Conservation (phyloP, 2,329 filamentous ascomycete genomes). For the Penicillium sp. region DNA sequence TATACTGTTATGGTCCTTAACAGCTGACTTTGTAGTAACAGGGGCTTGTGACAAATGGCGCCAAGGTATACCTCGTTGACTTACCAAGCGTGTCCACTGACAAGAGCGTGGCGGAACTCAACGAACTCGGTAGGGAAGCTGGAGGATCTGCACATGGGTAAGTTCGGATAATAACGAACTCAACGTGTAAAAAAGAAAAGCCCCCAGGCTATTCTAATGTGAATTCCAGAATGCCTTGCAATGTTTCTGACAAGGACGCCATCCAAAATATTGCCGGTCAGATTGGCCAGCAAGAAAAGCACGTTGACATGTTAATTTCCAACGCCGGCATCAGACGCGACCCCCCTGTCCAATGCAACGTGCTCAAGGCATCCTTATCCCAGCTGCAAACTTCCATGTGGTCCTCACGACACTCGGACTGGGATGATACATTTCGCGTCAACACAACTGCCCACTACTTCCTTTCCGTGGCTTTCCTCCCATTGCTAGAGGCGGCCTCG, state of each 20-base stretch:
- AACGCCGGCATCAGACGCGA: slow-evolving; percentile 51
- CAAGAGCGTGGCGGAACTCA: slow-evolving; percentile 39
- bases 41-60: slow-evolving; percentile 47
- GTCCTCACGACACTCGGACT: slow-evolving; percentile 44
- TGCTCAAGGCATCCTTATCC: slow-evolving; percentile 40
- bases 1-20: not conserved
- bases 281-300: slow-evolving; percentile 36
- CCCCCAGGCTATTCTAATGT: not conserved
- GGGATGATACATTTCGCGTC: slow-evolving; percentile 47
- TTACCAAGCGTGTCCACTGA: slow-evolving; percentile 43
- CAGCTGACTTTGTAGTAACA: slow-evolving; percentile 10
- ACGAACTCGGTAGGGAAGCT: slow-evolving; percentile 32
- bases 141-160: slow-evolving; percentile 43
- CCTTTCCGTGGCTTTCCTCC: slow-evolving; percentile 46
- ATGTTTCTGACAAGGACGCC: slow-evolving; percentile 42
- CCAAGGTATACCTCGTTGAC: slow-evolving; percentile 46
- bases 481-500: slow-evolving; percentile 43
- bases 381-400: slow-evolving; percentile 49
- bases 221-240: slow-evolving; percentile 19
- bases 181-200: not conserved
- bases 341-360: slow-evolving; percentile 43
- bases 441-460: slow-evolving; percentile 53
- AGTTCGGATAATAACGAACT: not conserved
- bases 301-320: slow-evolving; percentile 49
- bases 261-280: slow-evolving; percentile 34